A percentile compares a stretch with the other conserved stretches of the same genome.
These are phyloP conservation scores for Boletus eberwhitei DNA, from an alignment of 768 basidiomycete genomes.

Conservation along the genomic window DNA sequence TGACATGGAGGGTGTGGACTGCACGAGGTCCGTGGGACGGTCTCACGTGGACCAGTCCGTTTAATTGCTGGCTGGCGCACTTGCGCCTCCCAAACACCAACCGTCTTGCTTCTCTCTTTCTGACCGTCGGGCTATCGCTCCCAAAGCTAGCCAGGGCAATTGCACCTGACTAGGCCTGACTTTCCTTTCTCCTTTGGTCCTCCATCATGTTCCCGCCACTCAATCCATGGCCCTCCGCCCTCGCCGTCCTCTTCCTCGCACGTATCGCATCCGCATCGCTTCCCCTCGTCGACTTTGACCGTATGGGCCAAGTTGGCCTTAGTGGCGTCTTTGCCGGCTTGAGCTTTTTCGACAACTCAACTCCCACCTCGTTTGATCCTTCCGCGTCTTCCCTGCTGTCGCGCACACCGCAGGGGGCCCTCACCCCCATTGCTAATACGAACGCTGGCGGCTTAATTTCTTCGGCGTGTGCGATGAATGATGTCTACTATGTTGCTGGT, in stretches of 20 bases:
- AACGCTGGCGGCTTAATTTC: conserved; percentile 74
- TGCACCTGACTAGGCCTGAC: conserved; percentile 4
- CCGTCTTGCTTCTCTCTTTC: neutral
- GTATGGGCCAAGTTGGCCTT: conserved; percentile 90
- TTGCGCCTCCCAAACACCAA: neutral
- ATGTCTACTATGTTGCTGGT: conserved; percentile 78
- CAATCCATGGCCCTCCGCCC: conserved; percentile 25
- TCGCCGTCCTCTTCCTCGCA: conserved; percentile 18
- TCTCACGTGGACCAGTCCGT: conserved; percentile 25
- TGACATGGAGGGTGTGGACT: neutral
- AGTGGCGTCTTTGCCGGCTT: conserved; percentile 88
- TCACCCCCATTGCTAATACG: conserved; percentile 71
- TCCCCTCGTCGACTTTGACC: conserved; percentile 64
- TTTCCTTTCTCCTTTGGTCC: neutral
- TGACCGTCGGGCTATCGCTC: neutral
- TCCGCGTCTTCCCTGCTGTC: conserved; percentile 69
- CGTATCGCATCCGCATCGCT: conserved; percentile 36
- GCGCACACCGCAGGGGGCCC: conserved; percentile 60
- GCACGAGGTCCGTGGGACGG: conserved; percentile 15
- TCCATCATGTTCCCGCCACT: conserved; percentile 5
- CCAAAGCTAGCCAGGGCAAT: conserved; percentile 7
- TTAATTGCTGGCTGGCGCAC: neutral
- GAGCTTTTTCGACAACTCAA: conserved; percentile 63
- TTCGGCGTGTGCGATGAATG: conserved; percentile 67
- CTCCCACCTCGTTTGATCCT: conserved; percentile 61